These are phyloP conservation scores for Furculomyces boomerangus DNA, from an alignment of 371 early-diverging fungal genomes.

Conservation along the genomic window DNA sequence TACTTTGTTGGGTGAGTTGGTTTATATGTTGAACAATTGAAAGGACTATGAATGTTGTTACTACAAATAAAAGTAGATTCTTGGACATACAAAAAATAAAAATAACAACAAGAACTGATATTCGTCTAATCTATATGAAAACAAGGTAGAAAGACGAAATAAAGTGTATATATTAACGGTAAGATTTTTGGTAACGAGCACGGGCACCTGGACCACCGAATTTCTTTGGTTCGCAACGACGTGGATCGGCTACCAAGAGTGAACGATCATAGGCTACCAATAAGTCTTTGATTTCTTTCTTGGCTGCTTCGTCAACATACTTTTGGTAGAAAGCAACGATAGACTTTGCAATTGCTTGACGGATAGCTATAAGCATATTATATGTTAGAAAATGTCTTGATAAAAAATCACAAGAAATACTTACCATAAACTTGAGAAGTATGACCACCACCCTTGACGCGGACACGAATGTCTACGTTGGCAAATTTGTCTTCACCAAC, in stretches of 20 bases:
- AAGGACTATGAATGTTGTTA: too few species aligned
- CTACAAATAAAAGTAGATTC: too few species aligned
- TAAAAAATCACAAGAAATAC: background rate
- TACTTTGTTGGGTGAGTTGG: too few species aligned
- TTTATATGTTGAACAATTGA: too few species aligned
- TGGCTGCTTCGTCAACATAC: constrained; percentile 98
- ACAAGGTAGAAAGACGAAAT: too few species aligned
- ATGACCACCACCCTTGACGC: constrained; percentile 96
- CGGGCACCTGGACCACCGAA: constrained; percentile 99
- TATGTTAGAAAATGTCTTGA: background rate
- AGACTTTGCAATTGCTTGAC: constrained; percentile 99
- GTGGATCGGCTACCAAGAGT: constrained; percentile 97
- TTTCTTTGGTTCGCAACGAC: constrained; percentile 99
- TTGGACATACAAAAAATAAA: too few species aligned
- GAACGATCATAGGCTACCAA: constrained; percentile 96
- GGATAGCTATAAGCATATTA: constrained; percentile 56
- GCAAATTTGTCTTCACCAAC: constrained; percentile 93
- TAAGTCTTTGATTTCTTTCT: constrained; percentile 96
- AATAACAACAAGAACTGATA: too few species aligned
- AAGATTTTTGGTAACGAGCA: constrained; percentile 97
- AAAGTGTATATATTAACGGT: constrained; percentile 82
- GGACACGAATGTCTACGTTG: constrained; percentile 93
- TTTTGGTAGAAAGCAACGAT: constrained; percentile 99
- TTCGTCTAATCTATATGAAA: too few species aligned
- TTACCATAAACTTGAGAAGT: constrained; percentile 79